phyloP scores from a whole-genome alignment of 345 rosid species.

The Diplotaxis tenuifolia region DNA sequence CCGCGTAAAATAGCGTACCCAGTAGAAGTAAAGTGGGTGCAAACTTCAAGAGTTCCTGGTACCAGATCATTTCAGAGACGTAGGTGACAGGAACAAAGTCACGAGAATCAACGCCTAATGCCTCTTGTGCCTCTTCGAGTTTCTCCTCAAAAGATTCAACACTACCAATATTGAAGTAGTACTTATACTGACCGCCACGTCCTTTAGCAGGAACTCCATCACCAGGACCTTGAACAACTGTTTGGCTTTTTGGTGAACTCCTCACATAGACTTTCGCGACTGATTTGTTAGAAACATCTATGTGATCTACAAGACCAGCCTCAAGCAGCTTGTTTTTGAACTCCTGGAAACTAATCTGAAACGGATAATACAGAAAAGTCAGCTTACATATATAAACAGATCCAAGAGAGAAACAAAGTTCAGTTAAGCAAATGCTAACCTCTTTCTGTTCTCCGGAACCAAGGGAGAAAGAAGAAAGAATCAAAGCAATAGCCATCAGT shows the following conservation, averaged over 20 bases:
- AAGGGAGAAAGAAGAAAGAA: constrained; percentile 46
- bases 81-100: too few species aligned
- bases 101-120: too few species aligned
- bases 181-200: constrained; percentile 63
- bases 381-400: background rate
- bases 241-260: constrained; percentile 46
- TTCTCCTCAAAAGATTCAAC: constrained; percentile 92
- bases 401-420: constrained; percentile 1
- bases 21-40: too few species aligned
- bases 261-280: constrained; percentile 85
- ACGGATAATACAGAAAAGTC: background rate
- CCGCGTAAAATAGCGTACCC: too few species aligned
- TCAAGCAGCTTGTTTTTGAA: constrained; percentile 90
- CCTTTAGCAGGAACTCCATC: constrained; percentile 46
- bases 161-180: constrained; percentile 80
- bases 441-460: constrained; percentile 57
- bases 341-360: constrained; percentile 96
- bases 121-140: constrained; percentile 89
- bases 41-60: too few species aligned
- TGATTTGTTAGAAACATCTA: constrained; percentile 81
- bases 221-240: constrained; percentile 44
- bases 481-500: constrained; percentile 49
- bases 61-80: too few species aligned
- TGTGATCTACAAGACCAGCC: constrained; percentile 88
- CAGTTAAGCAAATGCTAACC: constrained; percentile 39